Base-by-base conservation (phyloP, 768 basidiomycete species). In the Tricholomella constricta region DNA sequence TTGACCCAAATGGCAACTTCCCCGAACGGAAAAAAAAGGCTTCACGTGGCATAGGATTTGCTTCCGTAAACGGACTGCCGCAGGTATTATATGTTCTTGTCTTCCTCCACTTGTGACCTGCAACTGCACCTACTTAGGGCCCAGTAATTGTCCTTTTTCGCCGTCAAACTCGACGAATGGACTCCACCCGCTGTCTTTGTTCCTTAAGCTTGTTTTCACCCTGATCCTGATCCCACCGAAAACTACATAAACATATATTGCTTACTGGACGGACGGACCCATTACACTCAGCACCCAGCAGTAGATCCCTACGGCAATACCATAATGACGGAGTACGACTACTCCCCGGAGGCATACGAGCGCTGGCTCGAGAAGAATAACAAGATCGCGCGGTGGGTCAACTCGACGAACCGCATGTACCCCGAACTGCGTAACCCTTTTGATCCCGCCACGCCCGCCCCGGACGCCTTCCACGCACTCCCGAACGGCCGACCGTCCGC, bases 311-410 rank as follows among this genome's bases (percentile, higher is more conserved):
- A 20, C 11, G 22, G 9, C 6, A 42, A 12, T 12, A 42, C 40
- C 36, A 29, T 34, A 42, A 64, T 64, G 62, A 64, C 62, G 20
- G 62, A 64, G 45, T 64, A 64, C 45, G 62, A 64, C 51, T 64
- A 57, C 34, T 62, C 62, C 14, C 62, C 62, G 0, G 62, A 62
- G 31, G 62, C 62, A 15, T 62, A 53, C 25, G 58, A 61, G 35
- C 58, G 45, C 0, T 55, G 47, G 52, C 31, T 64, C 5, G 56
- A 41, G 29, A 51, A 46, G 17, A 57, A 61, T 44, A 41, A 55
- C 41, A 58, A 55, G 38, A 58, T 61, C 27, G 55, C 57, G 0
- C 46, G 48, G 10, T 61, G 60, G 60, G 60, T 58, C 12, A 26
- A 52, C 38, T 45, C 41, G 25, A 59, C 57, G 5, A 59, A 55